Evolutionary conservation across 495 filamentous ascomycete genomes (phyloP).

Genomic region (Clavariopsis aquatica): DNA sequence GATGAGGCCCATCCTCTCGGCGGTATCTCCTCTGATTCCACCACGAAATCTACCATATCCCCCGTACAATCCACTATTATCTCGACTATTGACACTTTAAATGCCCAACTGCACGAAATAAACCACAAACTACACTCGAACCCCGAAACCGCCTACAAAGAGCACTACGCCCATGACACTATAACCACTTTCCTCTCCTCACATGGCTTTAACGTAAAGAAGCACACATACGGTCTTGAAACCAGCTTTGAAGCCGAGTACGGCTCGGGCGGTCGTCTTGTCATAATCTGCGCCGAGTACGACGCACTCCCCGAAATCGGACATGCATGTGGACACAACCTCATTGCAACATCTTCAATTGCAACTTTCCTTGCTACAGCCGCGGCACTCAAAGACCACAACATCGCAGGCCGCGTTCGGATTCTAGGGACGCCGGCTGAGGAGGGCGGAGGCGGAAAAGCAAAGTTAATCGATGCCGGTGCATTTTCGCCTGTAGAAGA

Average conservation of each 20-base stretch:
- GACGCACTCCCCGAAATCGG: slow-evolving; percentile 53
- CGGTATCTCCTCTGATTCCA: background rate
- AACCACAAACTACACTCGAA: background rate
- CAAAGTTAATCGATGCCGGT: slow-evolving; percentile 60
- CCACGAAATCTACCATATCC: background rate
- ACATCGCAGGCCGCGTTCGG: background rate
- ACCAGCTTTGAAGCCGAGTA: slow-evolving; percentile 49
- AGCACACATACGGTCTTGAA: slow-evolving; percentile 45
- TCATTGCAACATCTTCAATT: slow-evolving; percentile 64
- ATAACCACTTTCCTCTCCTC: slow-evolving; percentile 2
- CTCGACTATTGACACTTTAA: background rate
- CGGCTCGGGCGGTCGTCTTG: slow-evolving; percentile 48
- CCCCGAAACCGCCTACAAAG: slow-evolving; percentile 12
- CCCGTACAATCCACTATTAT: background rate
- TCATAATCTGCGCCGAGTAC: slow-evolving; percentile 52
- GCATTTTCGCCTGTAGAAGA: slow-evolving; percentile 53
- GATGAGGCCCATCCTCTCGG: background rate
- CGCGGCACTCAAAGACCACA: background rate
- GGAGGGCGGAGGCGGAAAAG: slow-evolving; percentile 69
- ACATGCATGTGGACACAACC: slow-evolving; percentile 69
- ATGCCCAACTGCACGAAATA: slow-evolving; percentile 23
- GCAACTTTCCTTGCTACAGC: slow-evolving; percentile 47
- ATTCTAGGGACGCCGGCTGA: slow-evolving; percentile 55
- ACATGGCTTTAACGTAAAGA: background rate
- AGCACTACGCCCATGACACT: slow-evolving; percentile 9